Evolutionary conservation across 2,329 filamentous ascomycete genomes (phyloP).

Genomic region (Helotiales sp.): DNA sequence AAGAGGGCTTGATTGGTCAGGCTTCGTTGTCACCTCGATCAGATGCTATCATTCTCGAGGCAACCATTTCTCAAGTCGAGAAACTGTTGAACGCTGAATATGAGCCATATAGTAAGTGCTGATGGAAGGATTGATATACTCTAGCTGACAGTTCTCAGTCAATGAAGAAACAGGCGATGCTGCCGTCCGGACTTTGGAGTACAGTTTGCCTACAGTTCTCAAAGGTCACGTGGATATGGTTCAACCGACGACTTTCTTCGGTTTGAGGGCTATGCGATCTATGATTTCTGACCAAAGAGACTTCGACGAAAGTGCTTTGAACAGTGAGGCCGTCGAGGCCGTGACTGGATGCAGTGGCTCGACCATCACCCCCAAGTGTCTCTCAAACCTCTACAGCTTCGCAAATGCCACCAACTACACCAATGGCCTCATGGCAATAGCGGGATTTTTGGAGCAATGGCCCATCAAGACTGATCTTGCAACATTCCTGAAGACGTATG

Average conservation of each 20-base stretch:
- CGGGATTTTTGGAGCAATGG: conserved; percentile 32
- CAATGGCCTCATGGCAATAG: conserved; percentile 30
- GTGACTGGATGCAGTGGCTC: conserved; percentile 30
- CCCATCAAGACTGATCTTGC: conserved; percentile 29
- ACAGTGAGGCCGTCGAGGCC: conserved; percentile 16
- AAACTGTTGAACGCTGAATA: conserved; percentile 53
- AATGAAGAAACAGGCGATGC: conserved; percentile 19
- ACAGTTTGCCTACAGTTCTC: conserved; percentile 49
- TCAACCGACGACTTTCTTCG: conserved; percentile 62
- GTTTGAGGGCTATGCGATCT: conserved; percentile 33
- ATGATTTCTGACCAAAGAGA: conserved; percentile 18
- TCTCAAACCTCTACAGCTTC: conserved; percentile 33
- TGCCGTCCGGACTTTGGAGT: conserved; percentile 30
- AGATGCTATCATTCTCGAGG: conserved; percentile 49
- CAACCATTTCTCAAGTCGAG: conserved; percentile 53
- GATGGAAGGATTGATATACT: conserved; percentile 51
- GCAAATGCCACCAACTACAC: conserved; percentile 19
- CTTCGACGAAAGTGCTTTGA: conserved; percentile 11
- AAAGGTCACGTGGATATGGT: conserved; percentile 59
- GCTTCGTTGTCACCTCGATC: conserved; percentile 50
- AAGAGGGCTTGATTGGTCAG: conserved; percentile 44
- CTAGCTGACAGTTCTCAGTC: conserved; percentile 16
- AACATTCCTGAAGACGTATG: conserved; percentile 30
- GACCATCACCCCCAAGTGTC: conserved; percentile 31
- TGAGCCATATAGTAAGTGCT: conserved; percentile 50